Conservation (phyloP, 495 filamentous ascomycete genomes). For the Cenococcum geophilum region DNA sequence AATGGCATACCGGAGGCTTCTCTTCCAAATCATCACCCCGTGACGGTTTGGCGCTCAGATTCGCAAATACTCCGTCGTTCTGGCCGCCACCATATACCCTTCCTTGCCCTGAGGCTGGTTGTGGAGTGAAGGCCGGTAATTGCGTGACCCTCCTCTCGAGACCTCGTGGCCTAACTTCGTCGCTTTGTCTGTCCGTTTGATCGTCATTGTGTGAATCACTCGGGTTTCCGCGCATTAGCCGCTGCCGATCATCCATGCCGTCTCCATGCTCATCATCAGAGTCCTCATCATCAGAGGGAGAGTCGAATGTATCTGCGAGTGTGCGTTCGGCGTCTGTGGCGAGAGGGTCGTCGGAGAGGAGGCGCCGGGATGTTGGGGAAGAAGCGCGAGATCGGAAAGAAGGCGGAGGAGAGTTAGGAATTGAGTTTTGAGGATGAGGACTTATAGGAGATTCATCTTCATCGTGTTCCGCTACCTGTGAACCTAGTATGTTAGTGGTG, state of each 20-base stretch:
- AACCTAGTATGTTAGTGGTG: constrained; percentile 7
- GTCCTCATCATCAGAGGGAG: constrained; percentile 37
- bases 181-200: constrained; percentile 29
- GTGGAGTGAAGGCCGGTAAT: constrained; percentile 44
- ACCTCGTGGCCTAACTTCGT: constrained; percentile 29
- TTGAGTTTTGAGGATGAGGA: constrained; percentile 40
- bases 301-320: constrained; percentile 81
- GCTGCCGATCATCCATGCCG: constrained; percentile 72
- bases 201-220: constrained; percentile 38
- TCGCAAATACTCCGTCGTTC: constrained; percentile 95
- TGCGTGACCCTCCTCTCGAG: constrained; percentile 49
- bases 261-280: constrained; percentile 47
- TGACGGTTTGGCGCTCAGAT: constrained; percentile 86
- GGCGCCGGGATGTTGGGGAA: constrained; percentile 56
- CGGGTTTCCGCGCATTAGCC: constrained; percentile 70
- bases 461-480: constrained; percentile 42
- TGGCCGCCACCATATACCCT: constrained; percentile 56
- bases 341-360: constrained; percentile 48
- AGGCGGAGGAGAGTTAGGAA: constrained; percentile 82
- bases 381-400: constrained; percentile 85
- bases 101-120: constrained; percentile 36
- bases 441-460: constrained; percentile 42
- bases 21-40: constrained; percentile 81
- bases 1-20: constrained; percentile 74
- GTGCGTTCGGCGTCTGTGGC: constrained; percentile 60